Conservation (phyloP, 257 asterid species). For the Craterostigma plantagineum region DNA sequence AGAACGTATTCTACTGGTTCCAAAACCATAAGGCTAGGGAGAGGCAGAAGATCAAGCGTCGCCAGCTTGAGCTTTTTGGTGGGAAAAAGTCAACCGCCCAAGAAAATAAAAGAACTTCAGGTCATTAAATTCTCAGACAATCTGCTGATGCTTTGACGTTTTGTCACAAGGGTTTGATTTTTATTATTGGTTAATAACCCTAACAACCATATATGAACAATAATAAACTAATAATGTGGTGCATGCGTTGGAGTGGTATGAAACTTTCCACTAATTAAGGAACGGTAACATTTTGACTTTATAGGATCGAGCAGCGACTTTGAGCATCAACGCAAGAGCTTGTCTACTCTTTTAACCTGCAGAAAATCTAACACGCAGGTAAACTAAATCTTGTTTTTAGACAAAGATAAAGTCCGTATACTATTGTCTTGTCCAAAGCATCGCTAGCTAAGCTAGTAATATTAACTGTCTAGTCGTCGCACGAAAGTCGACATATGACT, state of each 20-base stretch:
- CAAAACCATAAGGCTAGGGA: slow-evolving; percentile 81
- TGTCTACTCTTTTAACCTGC: too few species aligned
- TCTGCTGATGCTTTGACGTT: slow-evolving; percentile 9
- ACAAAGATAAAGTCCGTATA: too few species aligned
- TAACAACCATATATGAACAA: too few species aligned
- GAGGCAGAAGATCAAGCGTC: slow-evolving; percentile 34
- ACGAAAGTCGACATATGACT: slow-evolving; percentile 12
- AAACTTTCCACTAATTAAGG: too few species aligned
- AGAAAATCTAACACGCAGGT: too few species aligned
- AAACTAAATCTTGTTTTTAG: not conserved
- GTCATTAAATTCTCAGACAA: slow-evolving; percentile 5
- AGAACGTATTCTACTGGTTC: slow-evolving; percentile 75
- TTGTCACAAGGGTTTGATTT: too few species aligned
- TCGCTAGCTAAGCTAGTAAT: not conserved
- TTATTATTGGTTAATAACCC: too few species aligned
- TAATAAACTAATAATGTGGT: too few species aligned
- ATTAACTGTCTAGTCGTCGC: slow-evolving; percentile 2
- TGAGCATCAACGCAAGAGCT: not conserved
- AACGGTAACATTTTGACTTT: slow-evolving; percentile 6
- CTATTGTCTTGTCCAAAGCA: not conserved
- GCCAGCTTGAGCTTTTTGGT: slow-evolving; percentile 16
- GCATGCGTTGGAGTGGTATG: too few species aligned
- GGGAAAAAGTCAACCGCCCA: slow-evolving; percentile 3
- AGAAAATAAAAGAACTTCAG: slow-evolving; percentile 6
- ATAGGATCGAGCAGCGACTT: not conserved